phyloP scores from a whole-genome alignment of 73 alveolate genomes.

The Tetrahymena malaccensis region DNA sequence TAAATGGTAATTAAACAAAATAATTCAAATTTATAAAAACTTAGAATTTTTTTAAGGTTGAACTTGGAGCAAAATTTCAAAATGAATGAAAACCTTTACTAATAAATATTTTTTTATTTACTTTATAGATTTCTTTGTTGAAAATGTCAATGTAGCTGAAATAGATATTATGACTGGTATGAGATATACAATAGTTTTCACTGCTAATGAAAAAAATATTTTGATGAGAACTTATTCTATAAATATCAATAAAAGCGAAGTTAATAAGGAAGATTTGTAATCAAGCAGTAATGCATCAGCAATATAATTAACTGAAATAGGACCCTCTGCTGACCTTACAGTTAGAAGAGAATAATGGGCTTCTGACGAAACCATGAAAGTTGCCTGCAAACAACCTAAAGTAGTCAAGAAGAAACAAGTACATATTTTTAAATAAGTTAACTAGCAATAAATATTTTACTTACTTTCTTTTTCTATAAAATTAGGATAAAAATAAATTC shows the following conservation, averaged over 20 bases:
- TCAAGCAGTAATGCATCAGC: neutral
- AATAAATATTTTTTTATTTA: neutral
- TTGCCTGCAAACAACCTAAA: constrained; percentile 72
- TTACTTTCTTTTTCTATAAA: neutral
- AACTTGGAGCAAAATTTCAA: neutral
- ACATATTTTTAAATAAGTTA: constrained; percentile 1
- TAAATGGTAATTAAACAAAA: constrained; percentile 21
- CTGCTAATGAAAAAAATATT: constrained; percentile 47
- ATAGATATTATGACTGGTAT: constrained; percentile 46
- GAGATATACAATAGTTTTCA: constrained; percentile 43
- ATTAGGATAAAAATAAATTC: constrained; percentile 47
- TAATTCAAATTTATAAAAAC: neutral
- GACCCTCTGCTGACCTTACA: constrained; percentile 48
- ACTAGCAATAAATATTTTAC: neutral
- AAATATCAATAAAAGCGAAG: constrained; percentile 18
- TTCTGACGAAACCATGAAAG: constrained; percentile 40
- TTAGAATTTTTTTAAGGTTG: constrained; percentile 2
- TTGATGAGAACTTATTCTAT: constrained; percentile 40
- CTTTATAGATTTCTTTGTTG: constrained; percentile 30
- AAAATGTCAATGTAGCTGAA: constrained; percentile 16
- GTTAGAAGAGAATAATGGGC: constrained; percentile 59
- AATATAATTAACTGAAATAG: constrained; percentile 49
- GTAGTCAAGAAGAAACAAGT: constrained; percentile 40
- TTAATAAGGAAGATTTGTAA: neutral
- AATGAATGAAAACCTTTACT: neutral